A percentile compares a stretch with the other conserved stretches of the same genome.
Conservation (phyloP, 202 grass and related monocot genomes). For the Alloteropsis angusta region DNA sequence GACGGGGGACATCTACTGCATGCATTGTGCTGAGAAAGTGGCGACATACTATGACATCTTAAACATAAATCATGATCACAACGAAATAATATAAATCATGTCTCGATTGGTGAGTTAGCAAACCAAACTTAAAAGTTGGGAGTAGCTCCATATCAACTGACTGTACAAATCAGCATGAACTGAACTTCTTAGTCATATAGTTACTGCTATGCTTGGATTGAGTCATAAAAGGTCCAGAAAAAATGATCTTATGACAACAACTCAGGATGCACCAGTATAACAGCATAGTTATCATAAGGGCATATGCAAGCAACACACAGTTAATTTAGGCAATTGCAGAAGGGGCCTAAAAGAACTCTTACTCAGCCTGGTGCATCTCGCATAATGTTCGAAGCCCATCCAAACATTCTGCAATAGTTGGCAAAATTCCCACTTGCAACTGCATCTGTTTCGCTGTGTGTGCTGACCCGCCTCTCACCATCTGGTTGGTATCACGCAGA, state of each 20-base stretch:
- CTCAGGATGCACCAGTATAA: background rate
- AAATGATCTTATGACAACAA: background rate
- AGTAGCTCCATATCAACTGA: background rate
- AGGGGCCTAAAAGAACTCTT: constrained; percentile 24
- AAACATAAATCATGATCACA: background rate
- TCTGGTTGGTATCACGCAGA: constrained; percentile 49
- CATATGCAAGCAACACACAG: background rate
- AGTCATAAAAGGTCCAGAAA: background rate
- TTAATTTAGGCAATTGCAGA: background rate
- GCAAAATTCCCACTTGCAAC: constrained; percentile 61
- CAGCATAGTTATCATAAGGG: background rate
- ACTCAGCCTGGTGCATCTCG: constrained; percentile 67
- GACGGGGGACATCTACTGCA: background rate
- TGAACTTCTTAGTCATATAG: background rate
- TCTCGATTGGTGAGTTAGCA: background rate
- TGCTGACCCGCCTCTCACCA: constrained; percentile 51
- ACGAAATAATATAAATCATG: background rate
- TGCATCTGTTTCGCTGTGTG: constrained; percentile 53
- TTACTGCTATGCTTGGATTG: background rate
- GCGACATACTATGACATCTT: background rate
- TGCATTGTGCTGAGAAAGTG: background rate
- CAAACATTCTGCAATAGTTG: constrained; percentile 57
- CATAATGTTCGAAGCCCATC: constrained; percentile 47
- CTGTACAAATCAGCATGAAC: background rate
- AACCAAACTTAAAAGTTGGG: background rate